A percentile compares a stretch with the other conserved stretches of the same genome.
Conservation (phyloP, 2,329 filamentous ascomycete genomes). For the Periglandula ipomoeae region DNA sequence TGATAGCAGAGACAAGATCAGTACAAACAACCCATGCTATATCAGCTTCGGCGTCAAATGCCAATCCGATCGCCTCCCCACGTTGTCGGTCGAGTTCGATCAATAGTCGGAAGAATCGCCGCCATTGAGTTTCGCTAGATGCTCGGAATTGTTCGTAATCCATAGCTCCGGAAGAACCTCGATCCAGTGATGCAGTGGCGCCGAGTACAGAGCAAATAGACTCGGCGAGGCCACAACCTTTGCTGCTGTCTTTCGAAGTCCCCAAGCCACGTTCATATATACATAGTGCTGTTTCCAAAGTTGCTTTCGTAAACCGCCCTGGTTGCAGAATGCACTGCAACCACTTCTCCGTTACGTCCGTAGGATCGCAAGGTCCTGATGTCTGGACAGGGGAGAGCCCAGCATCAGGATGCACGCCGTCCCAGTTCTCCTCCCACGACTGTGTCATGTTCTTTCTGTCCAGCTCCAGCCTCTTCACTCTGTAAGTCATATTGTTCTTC, state of each 20-base stretch:
- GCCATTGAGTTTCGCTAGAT: conserved; percentile 77
- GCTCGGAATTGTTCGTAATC: conserved; percentile 68
- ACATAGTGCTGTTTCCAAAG: conserved; percentile 71
- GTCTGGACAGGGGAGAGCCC: conserved; percentile 43
- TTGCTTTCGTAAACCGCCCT: conserved; percentile 69
- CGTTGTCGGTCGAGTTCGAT: conserved; percentile 79
- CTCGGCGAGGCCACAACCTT: conserved; percentile 58
- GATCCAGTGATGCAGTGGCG: conserved; percentile 56
- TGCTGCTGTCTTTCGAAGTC: conserved; percentile 25
- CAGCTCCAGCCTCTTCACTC: conserved; percentile 65
- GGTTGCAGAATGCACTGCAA: conserved; percentile 74
- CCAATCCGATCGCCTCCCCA: conserved; percentile 70
- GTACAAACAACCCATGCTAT: conserved; percentile 80
- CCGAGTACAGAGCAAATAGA: conserved; percentile 65
- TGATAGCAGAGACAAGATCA: conserved; percentile 69
- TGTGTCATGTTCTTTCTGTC: conserved; percentile 52
- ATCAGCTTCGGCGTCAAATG: conserved; percentile 60
- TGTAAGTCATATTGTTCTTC: conserved; percentile 76
- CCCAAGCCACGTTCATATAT: conserved; percentile 65
- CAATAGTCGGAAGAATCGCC: conserved; percentile 77
- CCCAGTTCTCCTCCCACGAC: conserved; percentile 63
- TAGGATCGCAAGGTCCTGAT: conserved; percentile 53
- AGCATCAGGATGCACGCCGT: conserved; percentile 54
- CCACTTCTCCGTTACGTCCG: conserved; percentile 77
- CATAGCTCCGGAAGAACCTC: conserved; percentile 52